Conservation (phyloP, 805 yeast species). For the Debaryomyces hansenii region DNA sequence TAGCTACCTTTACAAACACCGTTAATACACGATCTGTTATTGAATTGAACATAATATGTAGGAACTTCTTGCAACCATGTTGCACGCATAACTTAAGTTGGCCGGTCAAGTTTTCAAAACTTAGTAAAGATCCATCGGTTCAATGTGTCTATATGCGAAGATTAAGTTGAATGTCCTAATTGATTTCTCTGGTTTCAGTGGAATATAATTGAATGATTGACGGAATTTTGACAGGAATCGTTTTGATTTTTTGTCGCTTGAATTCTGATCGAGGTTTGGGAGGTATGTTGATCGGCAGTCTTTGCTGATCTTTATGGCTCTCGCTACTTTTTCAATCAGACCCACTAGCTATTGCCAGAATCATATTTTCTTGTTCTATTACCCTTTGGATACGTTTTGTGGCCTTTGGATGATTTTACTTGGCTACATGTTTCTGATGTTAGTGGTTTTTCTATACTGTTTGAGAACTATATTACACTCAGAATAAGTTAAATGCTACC, state of each 20-base stretch:
- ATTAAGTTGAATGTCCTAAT: conserved; percentile 13
- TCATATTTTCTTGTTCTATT: background rate
- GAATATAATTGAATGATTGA: conserved; percentile 6
- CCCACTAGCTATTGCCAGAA: background rate
- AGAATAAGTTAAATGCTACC: background rate
- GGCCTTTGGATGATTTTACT: background rate
- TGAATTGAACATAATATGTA: background rate
- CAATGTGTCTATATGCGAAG: conserved; percentile 52
- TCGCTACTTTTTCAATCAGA: background rate
- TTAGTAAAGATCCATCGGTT: conserved; percentile 39
- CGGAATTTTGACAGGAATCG: background rate
- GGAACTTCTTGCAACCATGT: background rate
- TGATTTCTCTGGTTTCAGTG: background rate
- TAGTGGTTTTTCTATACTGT: conserved; percentile 4
- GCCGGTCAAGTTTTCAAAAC: conserved; percentile 29
- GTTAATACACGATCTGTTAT: background rate
- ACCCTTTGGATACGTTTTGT: conserved; percentile 2
- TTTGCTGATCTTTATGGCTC: background rate
- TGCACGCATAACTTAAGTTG: conserved; percentile 48
- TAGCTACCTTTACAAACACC: background rate
- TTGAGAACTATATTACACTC: background rate
- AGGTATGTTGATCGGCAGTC: conserved; percentile 1
- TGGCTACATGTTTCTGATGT: background rate
- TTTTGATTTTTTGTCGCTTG: background rate
- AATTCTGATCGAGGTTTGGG: background rate